A percentile compares a stretch with the other conserved stretches of the same genome.
Conservation (phyloP, 176 grass and related monocot species). For the Tillandsia leiboldiana region DNA sequence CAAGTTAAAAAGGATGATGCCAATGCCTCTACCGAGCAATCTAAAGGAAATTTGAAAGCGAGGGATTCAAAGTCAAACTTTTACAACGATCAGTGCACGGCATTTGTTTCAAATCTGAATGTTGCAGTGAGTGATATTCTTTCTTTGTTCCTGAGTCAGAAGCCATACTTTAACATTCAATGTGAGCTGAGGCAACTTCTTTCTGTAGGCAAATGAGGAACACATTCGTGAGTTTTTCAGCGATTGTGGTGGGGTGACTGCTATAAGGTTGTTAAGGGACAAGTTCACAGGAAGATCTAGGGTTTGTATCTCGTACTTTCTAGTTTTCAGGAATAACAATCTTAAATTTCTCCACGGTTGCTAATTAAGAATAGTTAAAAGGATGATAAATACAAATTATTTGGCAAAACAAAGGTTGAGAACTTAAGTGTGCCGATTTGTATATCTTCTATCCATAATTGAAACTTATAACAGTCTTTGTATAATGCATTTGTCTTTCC, state of each 20-base stretch:
- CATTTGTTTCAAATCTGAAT: slow-evolving; percentile 77
- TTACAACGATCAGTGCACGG: slow-evolving; percentile 70
- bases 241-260: slow-evolving; percentile 59
- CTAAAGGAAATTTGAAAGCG: slow-evolving; percentile 22
- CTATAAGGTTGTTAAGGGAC: slow-evolving; percentile 76
- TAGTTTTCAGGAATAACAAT: background rate
- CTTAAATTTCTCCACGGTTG: background rate
- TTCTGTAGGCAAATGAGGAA: slow-evolving; percentile 60
- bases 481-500: too few species aligned
- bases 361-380: too few species aligned
- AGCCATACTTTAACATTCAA: slow-evolving; percentile 22
- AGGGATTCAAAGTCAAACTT: slow-evolving; percentile 42
- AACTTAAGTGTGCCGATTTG: too few species aligned
- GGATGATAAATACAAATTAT: too few species aligned
- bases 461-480: too few species aligned
- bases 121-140: slow-evolving; percentile 25
- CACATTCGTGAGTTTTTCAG: slow-evolving; percentile 59
- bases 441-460: too few species aligned
- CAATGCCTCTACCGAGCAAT: slow-evolving; percentile 1
- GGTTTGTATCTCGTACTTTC: slow-evolving; percentile 26
- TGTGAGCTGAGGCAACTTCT: slow-evolving; percentile 8
- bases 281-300: slow-evolving; percentile 70
- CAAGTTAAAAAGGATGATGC: slow-evolving; percentile 11
- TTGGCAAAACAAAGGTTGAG: too few species aligned
- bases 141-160: slow-evolving; percentile 16